phyloP scores from a whole-genome alignment of 768 basidiomycete genomes.

The Russula earlei region DNA sequence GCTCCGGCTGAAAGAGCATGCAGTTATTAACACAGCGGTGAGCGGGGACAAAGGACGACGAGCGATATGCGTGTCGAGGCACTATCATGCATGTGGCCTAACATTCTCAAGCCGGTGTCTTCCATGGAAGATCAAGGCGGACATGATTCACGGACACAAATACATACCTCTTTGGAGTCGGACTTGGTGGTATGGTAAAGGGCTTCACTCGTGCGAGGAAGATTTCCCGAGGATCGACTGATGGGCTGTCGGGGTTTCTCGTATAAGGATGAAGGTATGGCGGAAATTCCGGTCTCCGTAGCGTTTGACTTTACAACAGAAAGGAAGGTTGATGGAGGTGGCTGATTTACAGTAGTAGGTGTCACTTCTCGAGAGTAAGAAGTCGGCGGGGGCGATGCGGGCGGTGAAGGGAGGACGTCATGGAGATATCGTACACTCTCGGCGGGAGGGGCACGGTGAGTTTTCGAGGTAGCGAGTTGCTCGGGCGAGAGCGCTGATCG shows the following conservation, averaged over 20 bases:
- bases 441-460: not conserved
- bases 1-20: not conserved
- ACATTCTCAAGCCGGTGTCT: not conserved
- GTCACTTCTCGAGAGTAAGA: not conserved
- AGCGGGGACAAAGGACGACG: not conserved
- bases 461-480: not conserved
- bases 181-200: not conserved
- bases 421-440: not conserved
- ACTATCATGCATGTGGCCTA: not conserved
- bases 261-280: not conserved
- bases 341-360: not conserved
- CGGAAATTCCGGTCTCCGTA: not conserved
- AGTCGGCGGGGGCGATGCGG: not conserved
- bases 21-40: not conserved
- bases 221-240: not conserved
- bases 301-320: not conserved
- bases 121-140: not conserved
- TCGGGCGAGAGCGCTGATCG: constrained; percentile 1
- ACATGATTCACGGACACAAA: not conserved
- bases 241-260: not conserved
- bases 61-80: not conserved
- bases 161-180: constrained; percentile 1
- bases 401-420: constrained; percentile 9
- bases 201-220: not conserved
- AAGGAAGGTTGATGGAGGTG: not conserved